Base-by-base conservation (phyloP, 768 basidiomycete species). In the Rhodotorula kratochvilovae region DNA sequence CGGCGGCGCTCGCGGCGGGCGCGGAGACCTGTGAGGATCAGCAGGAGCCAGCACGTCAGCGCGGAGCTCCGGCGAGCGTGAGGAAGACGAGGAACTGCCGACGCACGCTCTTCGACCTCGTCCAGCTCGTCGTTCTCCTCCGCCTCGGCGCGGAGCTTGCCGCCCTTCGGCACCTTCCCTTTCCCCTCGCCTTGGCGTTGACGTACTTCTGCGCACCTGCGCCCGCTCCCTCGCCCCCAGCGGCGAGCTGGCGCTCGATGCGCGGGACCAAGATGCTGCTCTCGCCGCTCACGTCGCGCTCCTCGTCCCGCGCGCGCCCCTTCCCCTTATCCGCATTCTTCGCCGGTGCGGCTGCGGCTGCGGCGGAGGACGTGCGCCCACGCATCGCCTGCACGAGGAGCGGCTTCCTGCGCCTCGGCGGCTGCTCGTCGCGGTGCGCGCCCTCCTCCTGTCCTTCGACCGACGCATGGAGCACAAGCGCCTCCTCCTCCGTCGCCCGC, bases 71-170 rank as follows among this genome's bases (percentile, higher is more conserved):
- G 1, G 36, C 0, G n/a, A 1, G 21, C 4, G 19, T 13, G 12
- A 13, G 23, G 33, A 36, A 50, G 5, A 25, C 17, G 25, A 50
- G 25, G 21, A n/a, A n/a, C n/a, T n/a, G n/a, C n/a, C n/a, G 19
- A 57, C 73, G 63, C 29, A 74, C 73, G 68, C 23, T 67, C 69
- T 46, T 67, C 67, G 13, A 58, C 27, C 43, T 74, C 73, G 7
- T 35, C 59, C 19, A 59, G 61, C 50, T 70, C 65, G 23, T 61
- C 57, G 27, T 53, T 45, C 23, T 43, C 60, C 42, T 45, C 43
- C 11, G 27, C 35, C n/a, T 67, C 66, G 0, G 35, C 29, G 25
- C 63, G 60, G 56, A 64, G 31, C 39, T 46, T 70, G 13, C 59
- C 62, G 46, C 35, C 43, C 31, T 19, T 31, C 16, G 55, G 12